Base-by-base conservation (phyloP, 2,329 filamentous ascomycete genomes). In the Zarea fungicola region DNA sequence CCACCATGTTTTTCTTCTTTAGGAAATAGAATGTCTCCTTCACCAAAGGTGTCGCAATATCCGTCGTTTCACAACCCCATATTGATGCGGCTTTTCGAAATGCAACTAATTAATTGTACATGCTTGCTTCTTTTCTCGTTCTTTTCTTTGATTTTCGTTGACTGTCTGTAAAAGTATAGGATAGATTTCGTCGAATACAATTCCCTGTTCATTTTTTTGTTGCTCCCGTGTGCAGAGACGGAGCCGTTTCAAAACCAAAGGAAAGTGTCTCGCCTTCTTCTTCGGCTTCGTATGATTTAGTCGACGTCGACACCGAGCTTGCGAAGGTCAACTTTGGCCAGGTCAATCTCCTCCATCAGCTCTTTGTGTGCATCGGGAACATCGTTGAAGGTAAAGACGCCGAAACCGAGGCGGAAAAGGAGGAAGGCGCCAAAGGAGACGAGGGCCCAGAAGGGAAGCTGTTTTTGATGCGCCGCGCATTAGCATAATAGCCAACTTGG, bases 351-450 rank as follows among this genome's bases (percentile, higher is more conserved):
- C 60, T 73, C 75, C 78, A 93, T 89, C 60, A 99, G 74, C 71
- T 96, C 91, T 65, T 84, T 81, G 70, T 97, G 87, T 45, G 93
- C 93, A 54, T 89, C 80, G 48, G 92, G 91, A 42, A 95, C 89
- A 69, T 97, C 91, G 75, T 96, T 93, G 79, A 99, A 99, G 50
- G 89, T 96, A 65, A 96, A 77, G 60, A 99, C 88, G 56, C 93
- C 93, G 74, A 83, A 87, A 61, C 93, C 93, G 54, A 99, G 85
- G 60, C 89, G 89, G 73, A 86, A 89, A 56, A 99, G 85, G 18
- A 99, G 84, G 71, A 90, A 91, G 54, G 91, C 87, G 69, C 91
- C 93, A 64, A 97, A 91, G 19, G 87, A 84, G 57, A 99, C 87
- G 59, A 97, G 76, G 40, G 81, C 83, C 87, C 92, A 99, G 74